A percentile compares a stretch with the other conserved stretches of the same genome.
Conservation (phyloP, 78 protist species). For the Emiliania huxleyi region DNA sequence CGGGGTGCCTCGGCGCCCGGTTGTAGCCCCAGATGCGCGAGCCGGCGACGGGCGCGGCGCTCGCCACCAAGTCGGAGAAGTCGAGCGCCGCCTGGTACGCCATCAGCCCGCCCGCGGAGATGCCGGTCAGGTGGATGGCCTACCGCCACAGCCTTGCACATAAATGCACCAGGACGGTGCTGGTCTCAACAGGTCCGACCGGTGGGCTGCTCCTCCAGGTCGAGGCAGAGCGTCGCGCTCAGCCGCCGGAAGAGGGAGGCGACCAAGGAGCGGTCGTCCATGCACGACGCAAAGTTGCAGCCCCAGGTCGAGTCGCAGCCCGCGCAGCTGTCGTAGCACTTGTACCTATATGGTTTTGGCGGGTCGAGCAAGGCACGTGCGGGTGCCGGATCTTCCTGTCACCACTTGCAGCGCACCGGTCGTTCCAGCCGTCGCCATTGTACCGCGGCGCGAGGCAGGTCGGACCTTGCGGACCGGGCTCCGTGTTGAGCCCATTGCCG, state of each 20-base stretch:
- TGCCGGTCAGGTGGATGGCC: neutral
- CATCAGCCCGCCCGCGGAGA: neutral
- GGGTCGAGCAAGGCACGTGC: too few species aligned
- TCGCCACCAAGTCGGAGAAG: neutral
- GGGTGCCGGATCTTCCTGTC: too few species aligned
- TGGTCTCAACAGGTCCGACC: too few species aligned
- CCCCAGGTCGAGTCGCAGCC: neutral
- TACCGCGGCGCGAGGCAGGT: neutral
- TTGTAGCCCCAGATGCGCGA: neutral
- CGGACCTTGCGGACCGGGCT: neutral
- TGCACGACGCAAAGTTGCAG: neutral
- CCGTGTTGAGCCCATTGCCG: neutral
- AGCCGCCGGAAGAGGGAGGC: neutral
- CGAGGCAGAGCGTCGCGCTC: neutral
- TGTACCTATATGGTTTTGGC: too few species aligned
- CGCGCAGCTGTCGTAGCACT: neutral
- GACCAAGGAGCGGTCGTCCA: neutral
- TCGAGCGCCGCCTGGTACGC: neutral
- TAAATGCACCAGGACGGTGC: too few species aligned
- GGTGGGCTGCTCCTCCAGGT: too few species aligned
- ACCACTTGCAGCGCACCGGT: too few species aligned
- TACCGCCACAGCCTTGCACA: too few species aligned
- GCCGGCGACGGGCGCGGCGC: neutral
- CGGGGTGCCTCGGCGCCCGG: neutral
- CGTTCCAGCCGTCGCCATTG: neutral